Conservation (phyloP, 441 rosid species). For the Hura crepitans region DNA sequence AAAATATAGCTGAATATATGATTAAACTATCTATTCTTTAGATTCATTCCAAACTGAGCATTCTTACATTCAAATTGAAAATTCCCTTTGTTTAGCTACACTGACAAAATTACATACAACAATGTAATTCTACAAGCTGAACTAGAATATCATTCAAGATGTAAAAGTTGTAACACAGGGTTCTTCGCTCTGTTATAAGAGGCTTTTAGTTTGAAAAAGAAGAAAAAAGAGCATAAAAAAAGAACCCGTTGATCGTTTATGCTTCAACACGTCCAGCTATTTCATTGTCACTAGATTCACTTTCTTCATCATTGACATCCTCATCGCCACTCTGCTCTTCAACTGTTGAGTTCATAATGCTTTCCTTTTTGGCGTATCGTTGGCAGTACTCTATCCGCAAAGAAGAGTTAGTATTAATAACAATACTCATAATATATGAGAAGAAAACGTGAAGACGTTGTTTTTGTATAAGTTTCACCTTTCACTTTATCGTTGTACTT, state of each 20-base stretch:
- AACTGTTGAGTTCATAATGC: slow-evolving; percentile 27
- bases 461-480: slow-evolving; percentile 32
- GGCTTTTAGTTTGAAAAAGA: background rate
- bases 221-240: background rate
- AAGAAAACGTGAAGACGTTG: background rate
- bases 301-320: slow-evolving; percentile 42
- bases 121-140: slow-evolving; percentile 18
- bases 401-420: background rate
- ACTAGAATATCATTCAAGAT: slow-evolving; percentile 11
- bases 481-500: slow-evolving; percentile 58
- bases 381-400: slow-evolving; percentile 51
- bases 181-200: slow-evolving; percentile 1
- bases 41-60: background rate
- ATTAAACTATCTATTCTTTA: background rate
- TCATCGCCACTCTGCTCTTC: slow-evolving; percentile 42
- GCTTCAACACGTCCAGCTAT: slow-evolving; percentile 56
- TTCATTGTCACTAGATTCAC: slow-evolving; percentile 49
- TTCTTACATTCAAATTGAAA: slow-evolving; percentile 14
- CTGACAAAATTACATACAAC: slow-evolving; percentile 6
- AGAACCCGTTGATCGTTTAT: too few relatives aligned
- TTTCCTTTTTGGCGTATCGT: slow-evolving; percentile 51
- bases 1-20: background rate
- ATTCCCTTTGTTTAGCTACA: slow-evolving; percentile 11
- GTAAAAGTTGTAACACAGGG: slow-evolving; percentile 9
- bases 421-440: background rate